These are phyloP conservation scores for Ceratocystis colombiana DNA, from an alignment of 2,329 filamentous ascomycete genomes.

Conservation along the genomic window DNA sequence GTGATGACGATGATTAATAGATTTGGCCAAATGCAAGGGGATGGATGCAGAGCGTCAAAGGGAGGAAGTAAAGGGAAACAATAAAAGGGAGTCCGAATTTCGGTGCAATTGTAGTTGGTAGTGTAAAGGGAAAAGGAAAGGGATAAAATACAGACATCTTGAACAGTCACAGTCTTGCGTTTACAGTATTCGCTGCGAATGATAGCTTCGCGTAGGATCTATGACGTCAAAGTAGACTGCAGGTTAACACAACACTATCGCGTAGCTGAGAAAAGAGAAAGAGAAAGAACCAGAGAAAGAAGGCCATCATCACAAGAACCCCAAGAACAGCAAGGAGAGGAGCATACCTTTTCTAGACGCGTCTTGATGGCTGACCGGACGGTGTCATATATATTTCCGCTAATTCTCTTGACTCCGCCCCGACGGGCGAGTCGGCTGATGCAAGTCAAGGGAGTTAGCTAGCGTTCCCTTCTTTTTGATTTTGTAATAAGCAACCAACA, in stretches of 20 bases:
- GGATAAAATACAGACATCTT: slow-evolving; percentile 43
- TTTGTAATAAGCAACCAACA: neutral
- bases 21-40: no score
- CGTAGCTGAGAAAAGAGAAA: neutral
- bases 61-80: neutral
- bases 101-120: no score
- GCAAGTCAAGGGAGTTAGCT: neutral
- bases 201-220: slow-evolving; percentile 46
- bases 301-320: neutral
- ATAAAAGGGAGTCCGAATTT: neutral
- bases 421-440: slow-evolving; percentile 59
- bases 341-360: slow-evolving; percentile 40
- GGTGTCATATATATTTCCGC: slow-evolving; percentile 53
- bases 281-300: neutral
- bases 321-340: neutral
- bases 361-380: slow-evolving; percentile 42
- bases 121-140: neutral
- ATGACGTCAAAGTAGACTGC: neutral
- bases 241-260: neutral
- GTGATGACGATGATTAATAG: no score
- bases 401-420: slow-evolving; percentile 68
- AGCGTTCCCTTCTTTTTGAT: neutral
- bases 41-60: no score
- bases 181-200: slow-evolving; percentile 44
- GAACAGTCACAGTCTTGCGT: slow-evolving; percentile 52